Base-by-base conservation (phyloP, 179 eudicot species). In the Corrigiola litoralis region DNA sequence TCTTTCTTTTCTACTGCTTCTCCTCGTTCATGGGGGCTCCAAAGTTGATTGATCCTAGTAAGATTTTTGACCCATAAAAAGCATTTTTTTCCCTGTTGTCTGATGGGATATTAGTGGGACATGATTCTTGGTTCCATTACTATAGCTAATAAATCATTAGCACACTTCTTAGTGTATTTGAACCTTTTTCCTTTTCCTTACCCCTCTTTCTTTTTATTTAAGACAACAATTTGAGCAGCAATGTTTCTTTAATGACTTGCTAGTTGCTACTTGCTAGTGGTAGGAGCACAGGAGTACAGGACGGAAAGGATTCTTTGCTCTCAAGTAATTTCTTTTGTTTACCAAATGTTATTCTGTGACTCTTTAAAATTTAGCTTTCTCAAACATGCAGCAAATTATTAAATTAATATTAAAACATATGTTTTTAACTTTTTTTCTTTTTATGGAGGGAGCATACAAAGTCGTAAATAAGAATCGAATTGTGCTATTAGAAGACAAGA, bases 51-150 rank as follows among this genome's bases (percentile, higher is more conserved):
- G 66, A 69, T 66, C 66, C 71, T 59, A 66, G 38, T 61, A 44
- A 74, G 74, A 68, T 74, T 45, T 74, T 74, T 69, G 73, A 20
- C 78, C 61, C 24, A 57, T 16, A 63, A 58, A 68, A 68, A 64
- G 71, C 71, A 72, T 58, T 10, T 6, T 31, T 52, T 52, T 46
- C 25, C 37, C 34, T 50, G 16, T 34, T 51, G 38, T 45, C 59
- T 65, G 79, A 65, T 70, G 48, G 52, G 44, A 50, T 64, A 46
- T 41, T 9, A 25, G 73, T 68, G 70, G 73, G 73, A 29, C 65
- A 71, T 61, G 56, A 66, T 69, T 50, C 74, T 49, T 58, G 34
- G 61, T 74, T 69, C 70, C 74, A 69, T 64, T 63, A 63, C 31
- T 62, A 21, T 61, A 55, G n/a, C 36, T 54, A 54, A 54, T 38